Evolutionary conservation across 495 filamentous ascomycete species (phyloP).

Genomic region (Aspergillus ostianus): DNA sequence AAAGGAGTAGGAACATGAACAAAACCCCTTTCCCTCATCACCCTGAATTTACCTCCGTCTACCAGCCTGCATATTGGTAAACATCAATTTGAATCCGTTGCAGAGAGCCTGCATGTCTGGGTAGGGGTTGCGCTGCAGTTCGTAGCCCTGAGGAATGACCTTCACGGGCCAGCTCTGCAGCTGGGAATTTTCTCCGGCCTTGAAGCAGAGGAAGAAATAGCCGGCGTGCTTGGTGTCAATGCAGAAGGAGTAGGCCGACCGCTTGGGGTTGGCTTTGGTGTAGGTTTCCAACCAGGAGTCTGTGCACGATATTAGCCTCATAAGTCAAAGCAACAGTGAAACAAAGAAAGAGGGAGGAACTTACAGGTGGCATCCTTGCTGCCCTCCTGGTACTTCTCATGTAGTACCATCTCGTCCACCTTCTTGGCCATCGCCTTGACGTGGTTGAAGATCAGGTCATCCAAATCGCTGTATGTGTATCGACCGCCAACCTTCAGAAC

Average conservation of each 20-base stretch:
- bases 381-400: constrained; percentile 85
- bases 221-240: constrained; percentile 87
- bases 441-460: constrained; percentile 95
- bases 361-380: constrained; percentile 82
- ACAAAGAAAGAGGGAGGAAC: constrained; percentile 26
- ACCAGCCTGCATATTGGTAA: constrained; percentile 52
- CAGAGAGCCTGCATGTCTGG: constrained; percentile 91
- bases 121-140: constrained; percentile 81
- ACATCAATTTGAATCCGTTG: constrained; percentile 78
- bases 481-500: constrained; percentile 79
- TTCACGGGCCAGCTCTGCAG: constrained; percentile 84
- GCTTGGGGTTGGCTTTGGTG: constrained; percentile 90
- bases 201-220: constrained; percentile 95
- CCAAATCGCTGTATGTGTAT: constrained; percentile 90
- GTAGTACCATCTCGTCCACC: constrained; percentile 89
- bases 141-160: constrained; percentile 84
- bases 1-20: not conserved
- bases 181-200: constrained; percentile 70
- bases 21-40: not conserved
- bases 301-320: constrained; percentile 42
- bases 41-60: constrained; percentile 29
- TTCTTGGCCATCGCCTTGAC: constrained; percentile 97
- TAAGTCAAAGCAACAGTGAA: constrained; percentile 3
- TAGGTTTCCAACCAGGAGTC: constrained; percentile 96
- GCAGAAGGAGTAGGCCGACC: constrained; percentile 92